Evolutionary conservation across 495 filamentous ascomycete genomes (phyloP), one percentile per base, ranked within the genome.

Genomic region (Hypoxylon perforatum): DNA sequence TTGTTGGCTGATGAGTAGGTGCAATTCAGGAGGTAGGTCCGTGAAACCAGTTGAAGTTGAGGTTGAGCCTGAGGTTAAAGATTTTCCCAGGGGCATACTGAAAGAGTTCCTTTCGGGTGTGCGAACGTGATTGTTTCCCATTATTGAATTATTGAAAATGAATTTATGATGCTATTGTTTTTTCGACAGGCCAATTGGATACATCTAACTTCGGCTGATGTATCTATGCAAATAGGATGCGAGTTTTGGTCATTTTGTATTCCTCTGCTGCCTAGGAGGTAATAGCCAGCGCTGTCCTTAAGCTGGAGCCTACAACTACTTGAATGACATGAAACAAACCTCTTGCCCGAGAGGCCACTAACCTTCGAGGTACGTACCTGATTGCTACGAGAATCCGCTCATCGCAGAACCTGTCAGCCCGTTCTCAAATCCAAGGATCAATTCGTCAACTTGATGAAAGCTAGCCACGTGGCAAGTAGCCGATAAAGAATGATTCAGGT

Each of bases 21-120:
- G 89, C 23, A 91, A 82, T 69, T 91, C 89, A 19, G 86, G 80
- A 2, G 89, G 89, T 9, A 91, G 80, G 41, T 36, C 33, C 25
- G 44, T 25, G 15, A 73, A 49, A 18, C 22, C 25, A 30, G 42
- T 36, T 19, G 1, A 14, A 25, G 25, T 9, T 3, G 57, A 21
- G 36, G 15, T 23, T 12, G 25, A 10, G n/a, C n/a, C n/a, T n/a
- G n/a, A n/a, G n/a, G 35, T 56, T 33, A 44, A 3, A 25, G 44
- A 12, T 1, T 6, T 38, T 8, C 41, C 8, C 14, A 18, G 36
- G 4, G 22, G 25, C 5, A 22, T 12, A 9, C 59, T 15, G 54
- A 21, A 12, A 39, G 23, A 10, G 14, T 21, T 36, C 38, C 15
- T 41, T 33, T 23, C 15, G 7, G 52, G 35, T 14, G 6, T 18